Percentiles rank a stretch among this genome's conserved stretches.
These are phyloP conservation scores for Pseudozyma tsukubaensis DNA, from an alignment of 1,284 basidiomycete species.

Conservation along the genomic window DNA sequence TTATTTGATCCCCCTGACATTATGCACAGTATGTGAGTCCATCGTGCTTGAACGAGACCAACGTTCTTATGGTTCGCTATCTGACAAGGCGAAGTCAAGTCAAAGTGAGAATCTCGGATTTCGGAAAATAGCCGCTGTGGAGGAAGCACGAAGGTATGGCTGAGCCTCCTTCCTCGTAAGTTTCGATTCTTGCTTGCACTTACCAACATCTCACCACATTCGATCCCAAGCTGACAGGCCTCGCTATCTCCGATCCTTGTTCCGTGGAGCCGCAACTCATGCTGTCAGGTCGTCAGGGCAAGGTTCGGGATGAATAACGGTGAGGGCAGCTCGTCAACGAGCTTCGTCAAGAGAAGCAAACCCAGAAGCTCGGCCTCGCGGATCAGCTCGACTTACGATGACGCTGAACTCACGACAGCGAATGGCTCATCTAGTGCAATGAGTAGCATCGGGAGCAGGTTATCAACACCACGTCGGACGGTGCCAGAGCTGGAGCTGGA, in stretches of 20 bases:
- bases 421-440: background rate
- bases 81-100: too few species aligned
- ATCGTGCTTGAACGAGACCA: background rate
- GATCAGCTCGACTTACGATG: constrained; percentile 28
- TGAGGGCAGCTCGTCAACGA: constrained; percentile 1
- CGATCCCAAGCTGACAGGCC: background rate
- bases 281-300: background rate
- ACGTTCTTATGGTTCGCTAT: background rate
- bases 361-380: constrained; percentile 24
- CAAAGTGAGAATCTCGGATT: constrained; percentile 17
- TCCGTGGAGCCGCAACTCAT: background rate
- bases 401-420: constrained; percentile 7
- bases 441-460: background rate
- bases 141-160: constrained; percentile 17
- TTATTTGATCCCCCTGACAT: background rate
- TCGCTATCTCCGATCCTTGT: too few species aligned
- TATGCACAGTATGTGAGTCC: background rate
- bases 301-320: constrained; percentile 17
- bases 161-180: constrained; percentile 1
- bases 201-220: background rate
- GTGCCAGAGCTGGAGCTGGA: background rate
- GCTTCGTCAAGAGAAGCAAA: constrained; percentile 42
- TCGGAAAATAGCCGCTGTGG: constrained; percentile 9
- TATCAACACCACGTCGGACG: background rate
- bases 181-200: background rate